Evolutionary conservation across 164 flowering plant genomes (phyloP).

Genomic region (Euptelea pleiosperma): DNA sequence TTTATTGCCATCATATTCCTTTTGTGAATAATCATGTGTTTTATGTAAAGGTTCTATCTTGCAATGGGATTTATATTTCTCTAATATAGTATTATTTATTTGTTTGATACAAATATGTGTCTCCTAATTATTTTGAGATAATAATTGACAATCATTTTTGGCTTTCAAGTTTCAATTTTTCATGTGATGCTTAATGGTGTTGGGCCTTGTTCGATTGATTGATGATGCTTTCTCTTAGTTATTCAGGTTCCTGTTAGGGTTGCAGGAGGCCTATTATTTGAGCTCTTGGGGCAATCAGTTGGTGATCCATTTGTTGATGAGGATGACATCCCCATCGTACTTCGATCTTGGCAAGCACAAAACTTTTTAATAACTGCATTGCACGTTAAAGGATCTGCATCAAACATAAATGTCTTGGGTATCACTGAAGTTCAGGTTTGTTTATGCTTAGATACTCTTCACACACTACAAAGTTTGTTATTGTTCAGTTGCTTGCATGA

Average conservation of each 20-base stretch:
- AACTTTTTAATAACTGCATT: constrained; percentile 75
- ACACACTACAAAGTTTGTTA: not conserved
- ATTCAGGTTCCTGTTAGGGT: constrained; percentile 90
- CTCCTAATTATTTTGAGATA: too few species aligned
- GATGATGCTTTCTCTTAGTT: constrained; percentile 6
- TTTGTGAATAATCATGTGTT: too few species aligned
- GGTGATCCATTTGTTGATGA: constrained; percentile 83
- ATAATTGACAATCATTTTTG: too few species aligned
- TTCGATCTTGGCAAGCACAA: constrained; percentile 93
- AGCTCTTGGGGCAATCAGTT: constrained; percentile 88
- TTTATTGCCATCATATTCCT: too few species aligned
- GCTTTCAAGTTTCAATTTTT: too few species aligned
- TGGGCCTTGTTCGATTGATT: constrained; percentile 4
- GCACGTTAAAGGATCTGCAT: constrained; percentile 69
- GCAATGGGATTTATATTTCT: too few species aligned
- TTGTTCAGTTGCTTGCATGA: not conserved
- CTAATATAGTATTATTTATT: too few species aligned
- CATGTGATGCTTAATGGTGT: not conserved
- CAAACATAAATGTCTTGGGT: constrained; percentile 73
- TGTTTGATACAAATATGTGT: too few species aligned
- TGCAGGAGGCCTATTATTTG: constrained; percentile 87
- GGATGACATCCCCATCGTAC: constrained; percentile 82
- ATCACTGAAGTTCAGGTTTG: constrained; percentile 89
- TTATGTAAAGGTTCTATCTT: too few species aligned
- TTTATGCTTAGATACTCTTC: not conserved